These are phyloP conservation scores for Corylus avellana DNA, from an alignment of 306 rosid species.

Conservation along the genomic window DNA sequence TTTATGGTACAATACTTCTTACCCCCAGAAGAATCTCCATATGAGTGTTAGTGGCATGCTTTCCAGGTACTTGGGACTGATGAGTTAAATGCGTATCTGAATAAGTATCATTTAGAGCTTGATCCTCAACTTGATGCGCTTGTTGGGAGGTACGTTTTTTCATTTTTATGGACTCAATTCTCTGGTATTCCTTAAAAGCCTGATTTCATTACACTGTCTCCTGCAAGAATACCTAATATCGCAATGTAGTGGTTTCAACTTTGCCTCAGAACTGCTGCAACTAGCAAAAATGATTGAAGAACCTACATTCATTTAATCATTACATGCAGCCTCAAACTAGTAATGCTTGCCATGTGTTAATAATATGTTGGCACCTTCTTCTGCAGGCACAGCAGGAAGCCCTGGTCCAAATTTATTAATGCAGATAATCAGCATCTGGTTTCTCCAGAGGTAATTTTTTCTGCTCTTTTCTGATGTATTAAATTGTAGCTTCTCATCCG, in stretches of 20 bases:
- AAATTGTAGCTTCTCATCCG: neutral
- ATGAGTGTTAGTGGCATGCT: constrained; percentile 25
- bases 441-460: constrained; percentile 79
- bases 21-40: constrained; percentile 1
- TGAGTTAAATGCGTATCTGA: constrained; percentile 75
- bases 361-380: constrained; percentile 28
- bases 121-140: constrained; percentile 90
- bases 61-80: constrained; percentile 85
- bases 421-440: constrained; percentile 95
- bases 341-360: neutral
- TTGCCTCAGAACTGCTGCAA: constrained; percentile 18
- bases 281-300: neutral
- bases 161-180: neutral
- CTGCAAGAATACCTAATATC: constrained; percentile 7
- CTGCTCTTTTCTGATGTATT: constrained; percentile 5
- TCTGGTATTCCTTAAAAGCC: constrained; percentile 7
- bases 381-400: constrained; percentile 97
- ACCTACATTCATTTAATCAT: constrained; percentile 6
- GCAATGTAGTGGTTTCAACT: constrained; percentile 11
- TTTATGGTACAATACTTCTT: neutral
- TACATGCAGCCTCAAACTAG: neutral
- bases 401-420: constrained; percentile 92
- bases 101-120: constrained; percentile 75
- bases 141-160: constrained; percentile 65
- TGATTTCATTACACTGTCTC: constrained; percentile 17